Evolutionary conservation across 148 eudicot genomes (phyloP).

Genomic region (Arctostaphylos glauca): DNA sequence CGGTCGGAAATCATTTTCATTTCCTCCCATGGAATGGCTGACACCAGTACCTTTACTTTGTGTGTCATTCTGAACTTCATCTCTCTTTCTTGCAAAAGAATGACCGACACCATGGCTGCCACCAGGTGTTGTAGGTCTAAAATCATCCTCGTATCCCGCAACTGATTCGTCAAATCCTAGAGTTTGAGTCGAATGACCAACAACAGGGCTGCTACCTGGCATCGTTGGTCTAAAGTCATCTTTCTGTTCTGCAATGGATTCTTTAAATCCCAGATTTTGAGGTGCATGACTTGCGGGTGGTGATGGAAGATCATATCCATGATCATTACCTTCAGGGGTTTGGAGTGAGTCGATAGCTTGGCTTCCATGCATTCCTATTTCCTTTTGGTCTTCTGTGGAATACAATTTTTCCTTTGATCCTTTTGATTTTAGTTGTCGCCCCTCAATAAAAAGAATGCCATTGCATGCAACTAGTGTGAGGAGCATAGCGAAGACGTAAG

Average conservation of each 20-base stretch:
- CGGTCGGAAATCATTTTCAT: background rate
- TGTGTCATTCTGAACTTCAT: constrained; percentile 12
- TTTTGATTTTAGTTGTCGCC: constrained; percentile 29
- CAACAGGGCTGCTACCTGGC: constrained; percentile 56
- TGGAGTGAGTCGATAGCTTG: constrained; percentile 12
- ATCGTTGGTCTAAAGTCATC: constrained; percentile 38
- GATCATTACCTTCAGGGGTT: background rate
- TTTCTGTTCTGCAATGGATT: background rate
- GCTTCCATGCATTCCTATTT: background rate
- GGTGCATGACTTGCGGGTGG: background rate
- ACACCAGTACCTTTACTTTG: background rate
- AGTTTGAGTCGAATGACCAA: constrained; percentile 34
- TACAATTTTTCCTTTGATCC: background rate
- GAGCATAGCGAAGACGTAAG: constrained; percentile 12
- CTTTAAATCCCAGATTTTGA: constrained; percentile 8
- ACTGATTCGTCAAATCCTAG: background rate
- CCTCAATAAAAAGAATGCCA: constrained; percentile 24
- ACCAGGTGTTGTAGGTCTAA: constrained; percentile 12
- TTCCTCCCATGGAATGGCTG: background rate
- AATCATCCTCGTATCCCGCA: constrained; percentile 5
- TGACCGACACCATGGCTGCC: constrained; percentile 13
- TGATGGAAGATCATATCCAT: background rate
- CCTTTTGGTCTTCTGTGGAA: background rate
- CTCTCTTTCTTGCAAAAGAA: constrained; percentile 22
- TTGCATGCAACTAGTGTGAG: constrained; percentile 21